Conservation (phyloP, 2,329 filamentous ascomycete species). For the Helotiales sp. region DNA sequence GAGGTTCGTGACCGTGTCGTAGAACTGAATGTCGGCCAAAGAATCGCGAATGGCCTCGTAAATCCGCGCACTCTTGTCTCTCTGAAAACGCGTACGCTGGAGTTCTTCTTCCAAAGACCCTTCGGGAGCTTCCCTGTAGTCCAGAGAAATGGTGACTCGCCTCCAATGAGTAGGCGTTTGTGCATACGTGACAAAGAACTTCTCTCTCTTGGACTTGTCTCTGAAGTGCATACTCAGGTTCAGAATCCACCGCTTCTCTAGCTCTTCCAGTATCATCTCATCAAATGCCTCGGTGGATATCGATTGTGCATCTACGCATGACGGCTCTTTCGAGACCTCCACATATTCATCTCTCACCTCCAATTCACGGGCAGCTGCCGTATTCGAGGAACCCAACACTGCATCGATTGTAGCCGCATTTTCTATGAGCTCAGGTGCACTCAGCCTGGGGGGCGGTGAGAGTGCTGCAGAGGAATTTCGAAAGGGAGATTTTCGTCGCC, state of each 20-base stretch:
- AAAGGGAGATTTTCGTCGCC: conserved; percentile 42
- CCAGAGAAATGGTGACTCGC: conserved; percentile 88
- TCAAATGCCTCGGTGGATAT: conserved; percentile 54
- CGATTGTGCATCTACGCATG: conserved; percentile 37
- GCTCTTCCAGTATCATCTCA: conserved; percentile 73
- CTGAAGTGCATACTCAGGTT: conserved; percentile 99
- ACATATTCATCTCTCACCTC: conserved; percentile 37
- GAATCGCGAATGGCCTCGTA: conserved; percentile 95
- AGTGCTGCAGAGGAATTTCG: conserved; percentile 36
- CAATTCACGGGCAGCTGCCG: conserved; percentile 26
- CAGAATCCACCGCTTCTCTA: conserved; percentile 90
- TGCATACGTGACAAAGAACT: conserved; percentile 96
- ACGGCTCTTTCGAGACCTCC: conserved; percentile 37
- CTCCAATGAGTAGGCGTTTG: conserved; percentile 81
- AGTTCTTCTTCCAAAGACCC: conserved; percentile 88
- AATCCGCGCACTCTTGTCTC: conserved; percentile 90
- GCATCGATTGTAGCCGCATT: conserved; percentile 32
- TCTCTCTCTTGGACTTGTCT: conserved; percentile 89
- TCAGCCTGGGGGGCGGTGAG: conserved; percentile 32
- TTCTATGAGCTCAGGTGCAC: conserved; percentile 42
- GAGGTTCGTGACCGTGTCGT: conserved; percentile 92
- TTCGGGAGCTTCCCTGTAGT: conserved; percentile 81
- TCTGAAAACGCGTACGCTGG: conserved; percentile 76
- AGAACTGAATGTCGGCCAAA: conserved; percentile 92
- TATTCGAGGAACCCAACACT: conserved; percentile 26